phyloP scores from a whole-genome alignment of 1,284 basidiomycete genomes.

The Ceratobasidium sp. region DNA sequence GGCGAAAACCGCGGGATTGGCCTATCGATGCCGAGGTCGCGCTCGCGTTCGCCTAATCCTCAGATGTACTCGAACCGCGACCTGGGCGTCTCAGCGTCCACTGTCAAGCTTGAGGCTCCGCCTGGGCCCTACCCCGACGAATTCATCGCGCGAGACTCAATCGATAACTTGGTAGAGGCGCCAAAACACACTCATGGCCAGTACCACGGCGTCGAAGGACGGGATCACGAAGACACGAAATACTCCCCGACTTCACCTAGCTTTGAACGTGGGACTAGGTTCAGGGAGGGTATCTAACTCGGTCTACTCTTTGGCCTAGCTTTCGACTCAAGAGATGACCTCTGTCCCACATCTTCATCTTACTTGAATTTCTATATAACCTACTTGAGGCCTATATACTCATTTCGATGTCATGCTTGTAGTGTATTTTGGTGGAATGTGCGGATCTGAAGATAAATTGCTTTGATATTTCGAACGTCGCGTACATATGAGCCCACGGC shows the following conservation, averaged over 20 bases:
- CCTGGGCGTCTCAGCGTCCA: constrained; percentile 19
- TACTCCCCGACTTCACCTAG: constrained; percentile 16
- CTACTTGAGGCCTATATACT: no score
- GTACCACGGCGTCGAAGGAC: constrained; percentile 19
- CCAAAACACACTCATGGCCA: constrained; percentile 11
- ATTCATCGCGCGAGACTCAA: constrained; percentile 37
- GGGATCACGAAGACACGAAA: constrained; percentile 28
- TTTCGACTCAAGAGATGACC: no score
- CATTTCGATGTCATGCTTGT: no score
- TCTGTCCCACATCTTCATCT: no score
- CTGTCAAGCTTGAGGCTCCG: constrained; percentile 17
- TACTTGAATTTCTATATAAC: no score
- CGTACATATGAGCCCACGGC: no score
- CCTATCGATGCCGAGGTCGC: constrained; percentile 33
- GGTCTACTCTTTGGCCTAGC: no score
- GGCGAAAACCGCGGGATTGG: constrained; percentile 33
- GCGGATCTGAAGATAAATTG: no score
- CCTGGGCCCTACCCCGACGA: constrained; percentile 40
- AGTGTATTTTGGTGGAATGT: no score
- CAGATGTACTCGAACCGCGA: constrained; percentile 29
- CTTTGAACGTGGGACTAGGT: constrained; percentile 11
- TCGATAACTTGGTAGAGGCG: constrained; percentile 39
- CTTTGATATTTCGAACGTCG: no score
- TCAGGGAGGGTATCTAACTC: no score
- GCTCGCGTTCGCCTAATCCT: constrained; percentile 34